phyloP scores from a whole-genome alignment of 2,329 filamentous ascomycete genomes.

The Calonectria montana region DNA sequence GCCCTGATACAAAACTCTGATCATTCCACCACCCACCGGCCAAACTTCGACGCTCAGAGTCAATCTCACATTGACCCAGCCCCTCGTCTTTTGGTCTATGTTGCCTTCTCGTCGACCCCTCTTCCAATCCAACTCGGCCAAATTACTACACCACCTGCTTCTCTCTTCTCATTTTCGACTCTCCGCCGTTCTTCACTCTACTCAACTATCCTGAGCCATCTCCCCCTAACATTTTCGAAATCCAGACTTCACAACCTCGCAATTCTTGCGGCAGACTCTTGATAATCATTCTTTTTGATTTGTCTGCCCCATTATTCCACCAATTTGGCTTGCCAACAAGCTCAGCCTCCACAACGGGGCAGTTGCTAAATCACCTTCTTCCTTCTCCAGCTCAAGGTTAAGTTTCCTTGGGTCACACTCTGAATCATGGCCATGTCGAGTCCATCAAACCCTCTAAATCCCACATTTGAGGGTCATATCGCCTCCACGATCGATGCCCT shows the following conservation, averaged over 20 bases:
- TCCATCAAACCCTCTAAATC: slow-evolving; percentile 57
- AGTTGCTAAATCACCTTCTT: slow-evolving; percentile 20
- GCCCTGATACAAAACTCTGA: slow-evolving; percentile 8
- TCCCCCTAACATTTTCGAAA: background rate
- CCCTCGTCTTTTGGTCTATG: background rate
- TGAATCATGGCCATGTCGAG: slow-evolving; percentile 42
- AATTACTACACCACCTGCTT: slow-evolving; percentile 5
- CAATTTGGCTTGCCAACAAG: slow-evolving; percentile 12
- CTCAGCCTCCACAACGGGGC: slow-evolving; percentile 24
- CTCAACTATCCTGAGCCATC: background rate
- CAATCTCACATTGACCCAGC: background rate
- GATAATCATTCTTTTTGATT: background rate
- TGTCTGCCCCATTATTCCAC: slow-evolving; percentile 1
- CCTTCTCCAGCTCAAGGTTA: slow-evolving; percentile 20
- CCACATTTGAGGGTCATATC: slow-evolving; percentile 76
- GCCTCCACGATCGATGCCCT: slow-evolving; percentile 80
- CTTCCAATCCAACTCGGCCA: background rate
- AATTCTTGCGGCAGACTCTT: background rate
- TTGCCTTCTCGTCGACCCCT: slow-evolving; percentile 2
- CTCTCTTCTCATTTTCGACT: slow-evolving; percentile 9
- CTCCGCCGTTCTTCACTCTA: background rate
- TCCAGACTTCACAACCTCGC: background rate
- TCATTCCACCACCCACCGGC: slow-evolving; percentile 8
- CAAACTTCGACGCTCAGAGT: slow-evolving; percentile 8
- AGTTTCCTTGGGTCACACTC: slow-evolving; percentile 28